Evolutionary conservation across 768 basidiomycete species (phyloP).

Genomic region (Pleurotus djamor): DNA sequence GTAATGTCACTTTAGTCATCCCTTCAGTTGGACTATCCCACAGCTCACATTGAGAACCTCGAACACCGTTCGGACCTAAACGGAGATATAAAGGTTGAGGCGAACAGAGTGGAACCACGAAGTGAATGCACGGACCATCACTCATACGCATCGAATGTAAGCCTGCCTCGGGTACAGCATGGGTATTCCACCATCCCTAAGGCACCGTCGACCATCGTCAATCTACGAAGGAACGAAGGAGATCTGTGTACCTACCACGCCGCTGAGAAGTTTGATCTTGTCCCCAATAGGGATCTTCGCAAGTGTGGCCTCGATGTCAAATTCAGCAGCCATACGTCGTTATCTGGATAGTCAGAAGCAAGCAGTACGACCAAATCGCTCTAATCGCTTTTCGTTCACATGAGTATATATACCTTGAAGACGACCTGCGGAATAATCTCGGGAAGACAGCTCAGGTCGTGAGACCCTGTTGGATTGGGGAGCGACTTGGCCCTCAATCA

Average conservation of each 20-base stretch:
- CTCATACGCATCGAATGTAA: constrained; percentile 42
- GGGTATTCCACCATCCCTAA: constrained; percentile 49
- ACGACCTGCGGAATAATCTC: neutral
- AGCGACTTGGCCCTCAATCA: neutral
- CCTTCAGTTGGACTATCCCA: neutral
- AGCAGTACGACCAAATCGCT: neutral
- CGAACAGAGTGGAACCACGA: neutral
- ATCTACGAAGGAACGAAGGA: neutral
- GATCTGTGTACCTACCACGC: constrained; percentile 24
- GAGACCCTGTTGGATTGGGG: neutral
- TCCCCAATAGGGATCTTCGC: constrained; percentile 32
- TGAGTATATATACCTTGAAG: neutral
- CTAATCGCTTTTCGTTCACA: neutral
- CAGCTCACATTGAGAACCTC: constrained; percentile 39
- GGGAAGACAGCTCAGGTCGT: neutral
- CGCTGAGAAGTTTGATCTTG: constrained; percentile 44
- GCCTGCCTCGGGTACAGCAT: constrained; percentile 34
- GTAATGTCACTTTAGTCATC: neutral
- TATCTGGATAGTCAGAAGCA: neutral
- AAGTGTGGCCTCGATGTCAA: constrained; percentile 34
- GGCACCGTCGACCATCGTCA: neutral
- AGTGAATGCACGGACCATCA: constrained; percentile 30
- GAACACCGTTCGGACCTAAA: constrained; percentile 47
- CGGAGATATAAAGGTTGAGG: neutral
- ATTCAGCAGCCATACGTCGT: constrained; percentile 19